Base-by-base conservation (phyloP, 2,329 filamentous ascomycete genomes). In the Xylariaceae sp. region DNA sequence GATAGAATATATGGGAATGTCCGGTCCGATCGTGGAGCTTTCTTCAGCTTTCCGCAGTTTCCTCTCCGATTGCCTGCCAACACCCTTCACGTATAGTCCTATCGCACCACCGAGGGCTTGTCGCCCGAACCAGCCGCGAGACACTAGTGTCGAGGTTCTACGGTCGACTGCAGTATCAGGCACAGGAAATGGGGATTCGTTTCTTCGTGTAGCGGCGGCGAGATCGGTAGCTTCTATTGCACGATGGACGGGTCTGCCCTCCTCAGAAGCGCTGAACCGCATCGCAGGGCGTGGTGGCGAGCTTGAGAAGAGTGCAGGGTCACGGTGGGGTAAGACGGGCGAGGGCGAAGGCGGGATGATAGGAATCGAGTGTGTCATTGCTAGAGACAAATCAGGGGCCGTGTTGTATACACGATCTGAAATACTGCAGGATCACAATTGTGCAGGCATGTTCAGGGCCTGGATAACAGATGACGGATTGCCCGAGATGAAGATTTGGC, bases 291-390 rank as follows among this genome's bases (percentile, higher is more conserved):
- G 82, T 0, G 81, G 80, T 0, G 92, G 92, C 0, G 86, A 93
- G 67, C 78, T 96, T 17, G 84, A 93, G 71, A 81, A 78, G 63
- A 92, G 87, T 60, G 91, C 92, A 0, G 91, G 86, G 0, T 79
- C 87, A 19, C 81, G 91, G 37, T 95, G 91, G 89, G 80, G 81
- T 1, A 81, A 78, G 53, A 90, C 87, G 0, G 89, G 90, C 2
- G 92, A 96, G 70, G 92, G 92, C 0, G 84, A 90, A 69, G 92
- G 91, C 1, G 92, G 92, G 0, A 89, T 96, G 45, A 96, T 96
- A 66, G 92, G 91, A 0, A 89, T 93, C 41, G 89, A 92, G 67
- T 73, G 83, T 19, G 78, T 78, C 0, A 73, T 83, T 1, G 76
- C 81, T 9, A 69, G 73, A 2, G 76, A 82, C 57, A 73, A 63